phyloP scores from a whole-genome alignment of 2,329 filamentous ascomycete species.

The Macrophomina phaseolina region DNA sequence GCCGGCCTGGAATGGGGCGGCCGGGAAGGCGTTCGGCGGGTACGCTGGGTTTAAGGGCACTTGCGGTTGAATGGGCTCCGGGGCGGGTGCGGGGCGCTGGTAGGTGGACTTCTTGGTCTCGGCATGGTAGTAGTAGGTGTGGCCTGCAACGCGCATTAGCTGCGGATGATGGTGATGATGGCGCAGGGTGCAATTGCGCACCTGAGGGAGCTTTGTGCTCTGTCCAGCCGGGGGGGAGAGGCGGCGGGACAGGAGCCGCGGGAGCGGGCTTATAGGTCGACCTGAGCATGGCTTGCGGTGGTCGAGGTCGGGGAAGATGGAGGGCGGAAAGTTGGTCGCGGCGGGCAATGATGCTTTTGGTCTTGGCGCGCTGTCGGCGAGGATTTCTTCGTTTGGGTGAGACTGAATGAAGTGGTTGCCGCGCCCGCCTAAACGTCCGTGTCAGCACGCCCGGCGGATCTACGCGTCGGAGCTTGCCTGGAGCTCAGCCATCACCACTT shows the following conservation, averaged over 20 bases:
- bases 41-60: not conserved
- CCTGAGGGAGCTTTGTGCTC: constrained; percentile 86
- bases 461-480: constrained; percentile 35
- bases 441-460: not conserved
- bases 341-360: constrained; percentile 39
- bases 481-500: constrained; percentile 36
- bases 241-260: constrained; percentile 49
- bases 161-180: constrained; percentile 31
- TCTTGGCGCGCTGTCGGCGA: constrained; percentile 14
- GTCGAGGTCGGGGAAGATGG: constrained; percentile 34
- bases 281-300: constrained; percentile 65
- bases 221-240: constrained; percentile 84
- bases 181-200: constrained; percentile 36
- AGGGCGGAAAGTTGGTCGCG: constrained; percentile 30
- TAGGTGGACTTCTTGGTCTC: constrained; percentile 87
- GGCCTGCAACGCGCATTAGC: constrained; percentile 56
- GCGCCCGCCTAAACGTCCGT: too few relatives aligned
- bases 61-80: constrained; percentile 31
- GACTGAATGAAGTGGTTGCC: too few relatives aligned
- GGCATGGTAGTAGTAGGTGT: constrained; percentile 87
- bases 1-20: constrained; percentile 43
- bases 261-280: constrained; percentile 73
- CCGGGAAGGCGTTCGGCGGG: constrained; percentile 31
- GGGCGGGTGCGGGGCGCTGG: constrained; percentile 63
- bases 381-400: too few relatives aligned